phyloP scores from a whole-genome alignment of 768 basidiomycete genomes.

The Artomyces pyxidatus region DNA sequence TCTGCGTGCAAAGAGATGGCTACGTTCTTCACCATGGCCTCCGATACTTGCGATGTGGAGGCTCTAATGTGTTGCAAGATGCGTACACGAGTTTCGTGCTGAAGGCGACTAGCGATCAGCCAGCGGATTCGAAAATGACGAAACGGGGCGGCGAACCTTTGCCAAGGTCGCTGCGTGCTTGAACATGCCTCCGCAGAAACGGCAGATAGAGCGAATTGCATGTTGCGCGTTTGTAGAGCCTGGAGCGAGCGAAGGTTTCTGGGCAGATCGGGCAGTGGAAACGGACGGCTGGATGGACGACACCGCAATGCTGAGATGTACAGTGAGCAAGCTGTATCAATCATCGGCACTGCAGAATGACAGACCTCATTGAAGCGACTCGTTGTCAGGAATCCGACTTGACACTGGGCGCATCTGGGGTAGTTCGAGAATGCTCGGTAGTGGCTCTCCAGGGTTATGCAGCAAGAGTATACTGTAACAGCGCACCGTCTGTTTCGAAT shows the following conservation, averaged over 20 bases:
- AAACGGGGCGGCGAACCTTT: constrained; percentile 5
- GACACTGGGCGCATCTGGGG: constrained; percentile 5
- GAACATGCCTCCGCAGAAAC: constrained; percentile 12
- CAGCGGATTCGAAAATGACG: background rate
- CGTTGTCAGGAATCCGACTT: constrained; percentile 7
- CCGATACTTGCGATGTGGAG: background rate
- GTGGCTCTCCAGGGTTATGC: constrained; percentile 5
- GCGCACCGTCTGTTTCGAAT: background rate
- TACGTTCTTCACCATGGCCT: too few relatives aligned
- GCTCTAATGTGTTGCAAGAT: background rate
- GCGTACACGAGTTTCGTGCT: background rate
- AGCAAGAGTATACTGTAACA: background rate
- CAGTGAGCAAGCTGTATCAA: background rate
- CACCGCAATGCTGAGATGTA: constrained; percentile 11
- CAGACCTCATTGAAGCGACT: constrained; percentile 7
- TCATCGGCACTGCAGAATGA: background rate
- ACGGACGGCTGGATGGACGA: background rate
- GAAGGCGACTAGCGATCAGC: background rate
- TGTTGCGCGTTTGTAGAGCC: background rate
- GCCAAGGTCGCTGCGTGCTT: constrained; percentile 11
- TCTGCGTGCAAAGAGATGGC: too few relatives aligned
- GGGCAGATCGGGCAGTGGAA: constrained; percentile 8
- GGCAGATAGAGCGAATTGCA: constrained; percentile 9
- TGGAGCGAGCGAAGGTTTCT: constrained; percentile 6
- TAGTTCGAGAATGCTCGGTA: constrained; percentile 12